Base-by-base conservation (phyloP, 768 basidiomycete species). In the Cystobasidium ongulense region DNA sequence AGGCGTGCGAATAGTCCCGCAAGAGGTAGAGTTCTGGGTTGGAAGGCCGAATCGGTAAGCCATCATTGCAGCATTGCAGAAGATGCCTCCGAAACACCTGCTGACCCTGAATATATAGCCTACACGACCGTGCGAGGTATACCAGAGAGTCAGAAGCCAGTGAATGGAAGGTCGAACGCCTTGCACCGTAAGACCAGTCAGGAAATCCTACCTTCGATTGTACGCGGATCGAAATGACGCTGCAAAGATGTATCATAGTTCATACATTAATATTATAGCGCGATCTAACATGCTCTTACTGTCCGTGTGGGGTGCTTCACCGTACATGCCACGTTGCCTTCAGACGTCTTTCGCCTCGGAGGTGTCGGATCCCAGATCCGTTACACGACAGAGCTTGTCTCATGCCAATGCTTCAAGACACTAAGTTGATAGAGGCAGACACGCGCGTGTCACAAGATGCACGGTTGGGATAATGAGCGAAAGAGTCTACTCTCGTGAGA, bases 11-110 rank as follows among this genome's bases (percentile, higher is more conserved):
- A 85, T 98, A 38, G 84, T 97, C n/a, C 95, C 95, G 31, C 85
- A 85, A 92, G 95, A 98, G 82, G 85, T 98, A 63, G 95, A 98
- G 80, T 97, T 97, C 81, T 97, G 95, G 95, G 85, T 86, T n/a
- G 95, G 95, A 35, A 90, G 92, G 78, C 91, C 91, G n/a, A 94
- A 91, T 29, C 86, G 95, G 70, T 61, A 41, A 41, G 72, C 33
- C n/a, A n/a, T n/a, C n/a, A n/a, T n/a, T n/a, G n/a, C n/a, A n/a
- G n/a, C n/a, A n/a, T n/a, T n/a, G n/a, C n/a, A n/a, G n/a, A n/a
- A n/a, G n/a, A n/a, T n/a, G n/a, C n/a, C n/a, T n/a, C n/a, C n/a
- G n/a, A n/a, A n/a, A n/a, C 8, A 57, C 23, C 59, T 25, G 15
- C 15, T 61, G 15, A 61, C 31, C 23, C n/a, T 7, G 18, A 5